Conservation (phyloP, 2,329 filamentous ascomycete genomes). For the Metarhizium guizhouense region DNA sequence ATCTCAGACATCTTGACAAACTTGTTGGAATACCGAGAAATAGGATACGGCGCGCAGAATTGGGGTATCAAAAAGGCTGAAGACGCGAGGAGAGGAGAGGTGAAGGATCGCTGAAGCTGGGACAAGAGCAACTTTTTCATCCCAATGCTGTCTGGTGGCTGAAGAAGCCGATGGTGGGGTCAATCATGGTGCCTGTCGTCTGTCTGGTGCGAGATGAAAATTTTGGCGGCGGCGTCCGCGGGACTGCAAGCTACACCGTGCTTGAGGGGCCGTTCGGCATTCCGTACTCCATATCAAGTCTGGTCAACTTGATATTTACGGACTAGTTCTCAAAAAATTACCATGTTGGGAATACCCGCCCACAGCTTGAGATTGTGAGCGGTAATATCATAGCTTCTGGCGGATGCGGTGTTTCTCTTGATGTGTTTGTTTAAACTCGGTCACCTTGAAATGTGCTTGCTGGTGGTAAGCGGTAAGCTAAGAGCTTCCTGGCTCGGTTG, state of each 20-base stretch:
- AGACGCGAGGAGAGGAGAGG: neutral
- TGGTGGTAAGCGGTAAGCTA: too few species aligned
- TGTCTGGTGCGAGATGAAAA: neutral
- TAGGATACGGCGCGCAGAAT: neutral
- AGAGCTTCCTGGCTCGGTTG: too few species aligned
- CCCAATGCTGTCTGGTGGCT: constrained; percentile 3
- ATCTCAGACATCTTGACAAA: constrained; percentile 52
- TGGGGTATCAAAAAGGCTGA: constrained; percentile 3
- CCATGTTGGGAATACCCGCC: neutral
- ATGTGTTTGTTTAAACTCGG: too few species aligned
- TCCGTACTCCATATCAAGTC: neutral
- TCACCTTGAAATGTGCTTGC: too few species aligned
- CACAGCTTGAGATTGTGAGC: neutral
- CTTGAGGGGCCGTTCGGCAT: neutral
- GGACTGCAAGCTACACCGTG: neutral
- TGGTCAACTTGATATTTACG: neutral
- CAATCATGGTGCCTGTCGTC: neutral
- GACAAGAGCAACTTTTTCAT: constrained; percentile 3
- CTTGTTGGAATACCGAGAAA: constrained; percentile 6
- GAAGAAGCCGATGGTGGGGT: constrained; percentile 2
- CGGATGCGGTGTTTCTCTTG: too few species aligned
- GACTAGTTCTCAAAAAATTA: neutral
- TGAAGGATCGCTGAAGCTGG: neutral
- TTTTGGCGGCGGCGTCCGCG: constrained; percentile 5
- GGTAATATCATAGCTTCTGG: too few species aligned